Evolutionary conservation across 345 rosid species (phyloP).

Genomic region (Citrus sinensis): DNA sequence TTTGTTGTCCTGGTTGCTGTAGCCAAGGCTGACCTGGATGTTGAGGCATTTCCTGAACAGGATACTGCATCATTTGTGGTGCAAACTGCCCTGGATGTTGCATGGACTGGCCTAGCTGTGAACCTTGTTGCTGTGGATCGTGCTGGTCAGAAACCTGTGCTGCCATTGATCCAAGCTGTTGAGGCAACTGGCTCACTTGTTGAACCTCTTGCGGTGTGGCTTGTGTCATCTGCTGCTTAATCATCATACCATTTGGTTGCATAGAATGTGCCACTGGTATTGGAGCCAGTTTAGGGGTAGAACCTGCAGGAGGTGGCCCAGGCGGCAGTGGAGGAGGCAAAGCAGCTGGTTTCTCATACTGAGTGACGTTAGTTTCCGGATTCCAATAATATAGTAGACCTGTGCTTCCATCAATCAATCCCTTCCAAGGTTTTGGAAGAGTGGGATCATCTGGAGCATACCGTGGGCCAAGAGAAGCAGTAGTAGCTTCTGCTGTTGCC

Average conservation of each 20-base stretch:
- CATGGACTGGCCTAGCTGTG: conserved; percentile 37
- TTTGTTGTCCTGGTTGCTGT: conserved; percentile 50
- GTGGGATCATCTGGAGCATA: conserved; percentile 94
- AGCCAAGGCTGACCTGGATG: conserved; percentile 38
- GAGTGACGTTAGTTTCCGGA: conserved; percentile 89
- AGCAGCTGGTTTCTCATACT: conserved; percentile 81
- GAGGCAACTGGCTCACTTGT: conserved; percentile 43
- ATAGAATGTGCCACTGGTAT: conserved; percentile 42
- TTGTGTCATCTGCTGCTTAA: conserved; percentile 36
- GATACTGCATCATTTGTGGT: conserved; percentile 59
- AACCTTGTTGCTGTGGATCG: conserved; percentile 33
- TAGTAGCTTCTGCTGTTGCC: conserved; percentile 59
- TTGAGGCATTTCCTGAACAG: conserved; percentile 53
- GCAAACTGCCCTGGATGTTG: conserved; percentile 49
- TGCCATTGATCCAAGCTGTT: conserved; percentile 26
- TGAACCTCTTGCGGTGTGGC: conserved; percentile 38
- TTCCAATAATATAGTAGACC: conserved; percentile 88
- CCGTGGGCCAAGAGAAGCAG: conserved; percentile 64
- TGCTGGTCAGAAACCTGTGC: conserved; percentile 39
- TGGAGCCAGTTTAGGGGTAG: conserved; percentile 63
- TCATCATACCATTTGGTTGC: conserved; percentile 39
- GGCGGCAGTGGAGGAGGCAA: conserved; percentile 55
- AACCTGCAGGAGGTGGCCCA: conserved; percentile 48
- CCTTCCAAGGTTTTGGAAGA: conserved; percentile 97
- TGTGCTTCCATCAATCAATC: conserved; percentile 85